Percentiles rank a stretch among this genome's conserved stretches.
These are phyloP conservation scores for Aegilops tauschii DNA, from an alignment of 176 grass and related monocot species.

Conservation along the genomic window DNA sequence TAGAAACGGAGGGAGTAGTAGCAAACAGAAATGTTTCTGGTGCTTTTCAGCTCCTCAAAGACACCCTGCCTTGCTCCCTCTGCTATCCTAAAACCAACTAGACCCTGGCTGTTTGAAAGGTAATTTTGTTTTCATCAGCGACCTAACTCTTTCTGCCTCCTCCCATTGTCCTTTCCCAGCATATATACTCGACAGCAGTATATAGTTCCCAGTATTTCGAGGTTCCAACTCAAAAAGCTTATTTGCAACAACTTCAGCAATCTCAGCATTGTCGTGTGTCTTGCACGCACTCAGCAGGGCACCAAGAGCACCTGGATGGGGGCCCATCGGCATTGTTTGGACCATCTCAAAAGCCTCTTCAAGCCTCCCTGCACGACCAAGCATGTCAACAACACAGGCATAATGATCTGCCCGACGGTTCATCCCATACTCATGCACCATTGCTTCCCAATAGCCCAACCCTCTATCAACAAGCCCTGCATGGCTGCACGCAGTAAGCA, in stretches of 20 bases:
- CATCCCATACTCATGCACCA: constrained; percentile 57
- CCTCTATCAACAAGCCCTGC: constrained; percentile 57
- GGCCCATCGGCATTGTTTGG: constrained; percentile 58
- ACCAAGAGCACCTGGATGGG: constrained; percentile 62
- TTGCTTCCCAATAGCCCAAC: constrained; percentile 52
- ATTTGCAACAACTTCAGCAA: constrained; percentile 68
- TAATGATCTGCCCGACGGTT: constrained; percentile 49
- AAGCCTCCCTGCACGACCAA: constrained; percentile 66
- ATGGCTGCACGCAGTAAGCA: constrained; percentile 81
- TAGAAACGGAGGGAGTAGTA: too few species aligned
- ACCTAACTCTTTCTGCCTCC: constrained; percentile 59
- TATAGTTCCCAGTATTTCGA: constrained; percentile 72
- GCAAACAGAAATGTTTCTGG: not conserved
- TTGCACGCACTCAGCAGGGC: constrained; percentile 77
- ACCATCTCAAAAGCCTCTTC: constrained; percentile 65
- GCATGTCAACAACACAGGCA: constrained; percentile 72
- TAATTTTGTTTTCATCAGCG: constrained; percentile 45
- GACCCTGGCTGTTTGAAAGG: constrained; percentile 60
- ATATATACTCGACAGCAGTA: constrained; percentile 70
- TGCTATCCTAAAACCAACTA: constrained; percentile 60
- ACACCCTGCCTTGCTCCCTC: constrained; percentile 22
- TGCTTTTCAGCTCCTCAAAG: constrained; percentile 22
- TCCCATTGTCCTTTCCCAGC: constrained; percentile 67
- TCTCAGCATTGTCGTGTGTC: constrained; percentile 63
- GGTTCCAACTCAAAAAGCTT: constrained; percentile 76